A percentile compares a stretch with the other conserved stretches of the same genome.
Evolutionary conservation across 225 moss, liverwort and hornwort species (phyloP).

Genomic region (Anthoceros angustus): DNA sequence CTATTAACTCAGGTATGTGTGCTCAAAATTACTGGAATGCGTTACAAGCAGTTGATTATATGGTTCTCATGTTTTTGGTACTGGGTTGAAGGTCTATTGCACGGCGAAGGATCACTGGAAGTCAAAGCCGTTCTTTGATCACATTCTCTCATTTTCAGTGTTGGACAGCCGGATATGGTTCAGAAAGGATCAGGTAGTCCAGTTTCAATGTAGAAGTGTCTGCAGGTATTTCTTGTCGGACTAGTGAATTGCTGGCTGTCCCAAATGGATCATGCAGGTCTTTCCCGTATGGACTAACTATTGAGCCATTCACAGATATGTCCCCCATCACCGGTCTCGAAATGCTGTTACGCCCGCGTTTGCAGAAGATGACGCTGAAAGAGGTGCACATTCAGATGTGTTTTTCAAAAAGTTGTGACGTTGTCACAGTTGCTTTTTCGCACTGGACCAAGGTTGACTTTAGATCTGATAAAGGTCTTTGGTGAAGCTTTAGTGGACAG

Average conservation of each 20-base stretch:
- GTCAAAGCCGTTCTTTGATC: slow-evolving; percentile 90
- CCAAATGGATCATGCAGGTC: too few species aligned
- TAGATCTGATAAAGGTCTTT: slow-evolving; percentile 96
- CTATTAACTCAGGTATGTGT: slow-evolving; percentile 60
- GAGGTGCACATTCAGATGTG: slow-evolving; percentile 33
- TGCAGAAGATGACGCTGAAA: slow-evolving; percentile 86
- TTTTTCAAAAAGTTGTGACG: neutral
- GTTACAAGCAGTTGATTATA: too few species aligned
- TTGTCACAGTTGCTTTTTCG: slow-evolving; percentile 8
- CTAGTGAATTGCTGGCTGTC: neutral
- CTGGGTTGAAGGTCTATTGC: slow-evolving; percentile 38
- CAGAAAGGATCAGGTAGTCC: slow-evolving; percentile 65
- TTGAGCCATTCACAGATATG: slow-evolving; percentile 39
- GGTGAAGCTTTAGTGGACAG: slow-evolving; percentile 82
- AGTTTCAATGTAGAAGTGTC: too few species aligned
- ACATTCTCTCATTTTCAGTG: slow-evolving; percentile 77
- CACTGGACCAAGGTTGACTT: slow-evolving; percentile 82
- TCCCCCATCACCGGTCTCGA: slow-evolving; percentile 38
- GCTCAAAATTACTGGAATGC: too few species aligned
- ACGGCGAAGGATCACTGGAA: slow-evolving; percentile 91
- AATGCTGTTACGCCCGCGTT: slow-evolving; percentile 49
- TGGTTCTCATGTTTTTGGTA: neutral
- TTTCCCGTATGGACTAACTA: neutral
- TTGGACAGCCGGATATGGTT: slow-evolving; percentile 97
- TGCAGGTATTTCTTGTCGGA: neutral